Base-by-base conservation (phyloP, 1,284 basidiomycete genomes). In the Pyrrhoderma noxium region DNA sequence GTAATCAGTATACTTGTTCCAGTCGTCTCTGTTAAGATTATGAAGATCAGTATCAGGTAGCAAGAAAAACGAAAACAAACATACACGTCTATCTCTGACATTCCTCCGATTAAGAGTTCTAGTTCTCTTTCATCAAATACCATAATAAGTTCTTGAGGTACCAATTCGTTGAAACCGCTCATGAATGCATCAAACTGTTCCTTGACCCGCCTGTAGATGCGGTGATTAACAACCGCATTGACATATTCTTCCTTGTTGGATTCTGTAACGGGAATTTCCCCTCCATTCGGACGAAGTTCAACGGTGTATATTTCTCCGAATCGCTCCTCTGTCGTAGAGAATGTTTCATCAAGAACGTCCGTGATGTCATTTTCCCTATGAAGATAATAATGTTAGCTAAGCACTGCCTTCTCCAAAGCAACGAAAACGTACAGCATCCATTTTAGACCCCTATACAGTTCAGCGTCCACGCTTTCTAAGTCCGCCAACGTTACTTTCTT, bases 241-340 rank as follows among this genome's bases (percentile, higher is more conserved):
- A 95, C 88, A 61, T 96, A 97, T 61, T 95, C 93, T 67, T 86
- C 88, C 80, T 97, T 97, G 77, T 95, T 97, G 25, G 90, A 89
- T 67, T 97, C 77, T 3, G 90, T 95, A 23, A 96, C 93, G 2
- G 85, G 75, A 43, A 93, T 67, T 58, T 93, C 79, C 43, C 73
- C 79, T 43, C 93, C 93, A 41, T 82, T 85, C 18, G 85, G 77
- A 65, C 85, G 91, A 57, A 97, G 77, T 51, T 94, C 91, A 51
- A 95, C 85, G 2, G 89, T 93, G 41, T 93, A 86, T 69, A 93
- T 82, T 70, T 94, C 92, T 54, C 93, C 93, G 60, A 96, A 96
- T 53, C 91, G 88, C 65, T 96, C 93, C 64, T 95, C 93, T 14
- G 88, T 86, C 18, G 87, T 91, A 4, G 85, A 88, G 63, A 94